A percentile compares a stretch with the other conserved stretches of the same genome.
Evolutionary conservation across 2,329 filamentous ascomycete species (phyloP).

Genomic region (Fusarium pseudograminearum): DNA sequence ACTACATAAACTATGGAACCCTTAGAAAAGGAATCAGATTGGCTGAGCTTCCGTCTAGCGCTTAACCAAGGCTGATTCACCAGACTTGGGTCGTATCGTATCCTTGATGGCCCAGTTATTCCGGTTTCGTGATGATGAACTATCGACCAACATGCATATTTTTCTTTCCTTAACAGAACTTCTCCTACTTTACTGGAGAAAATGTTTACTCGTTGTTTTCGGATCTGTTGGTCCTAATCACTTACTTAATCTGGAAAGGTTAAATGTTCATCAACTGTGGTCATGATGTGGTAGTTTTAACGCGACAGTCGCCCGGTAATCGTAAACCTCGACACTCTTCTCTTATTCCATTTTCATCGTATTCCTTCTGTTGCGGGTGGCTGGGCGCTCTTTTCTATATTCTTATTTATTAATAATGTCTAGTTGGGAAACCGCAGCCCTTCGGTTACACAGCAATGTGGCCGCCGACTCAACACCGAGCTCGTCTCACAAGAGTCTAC

Average conservation of each 20-base stretch:
- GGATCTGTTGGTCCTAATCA: slow-evolving; percentile 26
- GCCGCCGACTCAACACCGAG: background rate
- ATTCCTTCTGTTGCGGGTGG: background rate
- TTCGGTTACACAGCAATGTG: slow-evolving; percentile 12
- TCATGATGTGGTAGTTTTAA: slow-evolving; percentile 11
- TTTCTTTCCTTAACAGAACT: slow-evolving; percentile 28
- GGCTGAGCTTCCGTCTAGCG: slow-evolving; percentile 7
- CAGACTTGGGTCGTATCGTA: slow-evolving; percentile 17
- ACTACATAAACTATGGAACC: background rate
- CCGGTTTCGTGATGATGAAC: slow-evolving; percentile 37
- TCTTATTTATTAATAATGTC: slow-evolving; percentile 18
- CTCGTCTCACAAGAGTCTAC: slow-evolving; percentile 20
- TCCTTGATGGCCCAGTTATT: slow-evolving; percentile 26
- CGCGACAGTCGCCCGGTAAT: background rate
- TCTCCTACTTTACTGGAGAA: slow-evolving; percentile 14
- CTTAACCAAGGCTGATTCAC: slow-evolving; percentile 23
- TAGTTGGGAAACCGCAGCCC: slow-evolving; percentile 33
- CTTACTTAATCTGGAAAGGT: slow-evolving; percentile 4
- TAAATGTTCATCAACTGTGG: background rate
- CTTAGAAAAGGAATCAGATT: slow-evolving; percentile 2
- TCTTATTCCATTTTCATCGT: background rate
- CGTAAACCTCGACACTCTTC: background rate
- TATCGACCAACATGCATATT: slow-evolving; percentile 37
- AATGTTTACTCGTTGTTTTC: slow-evolving; percentile 5
- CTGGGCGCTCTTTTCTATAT: slow-evolving; percentile 14